phyloP scores from a whole-genome alignment of 345 rosid genomes.

The Syzygium aromaticum region DNA sequence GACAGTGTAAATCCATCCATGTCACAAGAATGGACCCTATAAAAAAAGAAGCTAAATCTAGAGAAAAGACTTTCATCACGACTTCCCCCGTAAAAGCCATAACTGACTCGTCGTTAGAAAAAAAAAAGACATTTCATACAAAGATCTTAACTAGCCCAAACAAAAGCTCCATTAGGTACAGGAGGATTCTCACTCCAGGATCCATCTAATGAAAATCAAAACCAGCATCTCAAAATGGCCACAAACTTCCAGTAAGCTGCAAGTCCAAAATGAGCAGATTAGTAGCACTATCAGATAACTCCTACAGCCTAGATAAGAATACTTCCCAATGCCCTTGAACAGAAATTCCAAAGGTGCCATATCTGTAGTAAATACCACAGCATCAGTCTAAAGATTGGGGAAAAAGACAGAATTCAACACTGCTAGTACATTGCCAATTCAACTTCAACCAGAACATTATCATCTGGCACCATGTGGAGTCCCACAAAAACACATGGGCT shows the following conservation, averaged over 20 bases:
- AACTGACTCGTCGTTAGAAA: not conserved
- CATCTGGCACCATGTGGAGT: not conserved
- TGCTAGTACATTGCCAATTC: slow-evolving; percentile 8
- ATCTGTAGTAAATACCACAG: slow-evolving; percentile 22
- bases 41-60: not conserved
- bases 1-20: not conserved
- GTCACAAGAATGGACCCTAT: not conserved
- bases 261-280: not conserved
- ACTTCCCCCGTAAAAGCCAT: not conserved
- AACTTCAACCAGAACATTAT: slow-evolving; percentile 4
- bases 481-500: not conserved
- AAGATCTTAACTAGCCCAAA: not conserved
- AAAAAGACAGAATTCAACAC: not conserved
- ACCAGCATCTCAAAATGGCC: not conserved
- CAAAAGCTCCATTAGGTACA: not conserved
- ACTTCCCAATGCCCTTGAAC: not conserved
- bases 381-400: slow-evolving; percentile 9
- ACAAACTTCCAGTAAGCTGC: slow-evolving; percentile 2
- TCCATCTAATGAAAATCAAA: not conserved
- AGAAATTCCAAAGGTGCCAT: slow-evolving; percentile 8
- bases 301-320: not conserved
- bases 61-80: not conserved
- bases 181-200: not conserved
- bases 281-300: not conserved
- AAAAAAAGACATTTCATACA: not conserved